Conservation (phyloP, 495 filamentous ascomycete genomes). For the Cercophora newfieldiana region DNA sequence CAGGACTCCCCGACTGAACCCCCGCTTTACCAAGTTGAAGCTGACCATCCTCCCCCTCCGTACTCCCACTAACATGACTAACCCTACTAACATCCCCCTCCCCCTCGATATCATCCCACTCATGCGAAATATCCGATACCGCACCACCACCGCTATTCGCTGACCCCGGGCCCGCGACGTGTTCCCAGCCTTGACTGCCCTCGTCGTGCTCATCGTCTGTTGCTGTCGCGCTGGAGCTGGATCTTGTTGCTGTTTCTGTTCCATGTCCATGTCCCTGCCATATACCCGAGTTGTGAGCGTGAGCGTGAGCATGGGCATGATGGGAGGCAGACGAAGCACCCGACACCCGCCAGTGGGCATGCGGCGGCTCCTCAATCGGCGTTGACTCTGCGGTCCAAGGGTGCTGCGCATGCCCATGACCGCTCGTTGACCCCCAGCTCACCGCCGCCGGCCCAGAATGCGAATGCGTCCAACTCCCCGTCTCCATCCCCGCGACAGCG, state of each 20-base stretch:
- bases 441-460: too few species aligned
- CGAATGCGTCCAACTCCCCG: too few species aligned
- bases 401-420: background rate
- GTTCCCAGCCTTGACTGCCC: slow-evolving; percentile 16
- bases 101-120: too few species aligned
- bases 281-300: background rate
- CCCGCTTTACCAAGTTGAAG: too few species aligned
- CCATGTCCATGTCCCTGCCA: too few species aligned
- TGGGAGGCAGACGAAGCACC: background rate
- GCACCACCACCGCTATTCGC: background rate
- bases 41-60: background rate
- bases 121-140: slow-evolving; percentile 21
- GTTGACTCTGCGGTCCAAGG: background rate
- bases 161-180: slow-evolving; percentile 1
- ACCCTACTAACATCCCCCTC: slow-evolving; percentile 1
- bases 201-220: background rate
- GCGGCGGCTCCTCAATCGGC: background rate
- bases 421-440: background rate
- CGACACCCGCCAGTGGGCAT: background rate
- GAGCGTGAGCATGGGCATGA: background rate
- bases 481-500: background rate
- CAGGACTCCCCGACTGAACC: too few species aligned
- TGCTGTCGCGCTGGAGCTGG: background rate
- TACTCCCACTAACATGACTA: background rate
- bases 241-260: background rate